Evolutionary conservation across 2,329 filamentous ascomycete species (phyloP), one percentile per base, ranked within the genome.

Genomic region (Fusarium algeriense): DNA sequence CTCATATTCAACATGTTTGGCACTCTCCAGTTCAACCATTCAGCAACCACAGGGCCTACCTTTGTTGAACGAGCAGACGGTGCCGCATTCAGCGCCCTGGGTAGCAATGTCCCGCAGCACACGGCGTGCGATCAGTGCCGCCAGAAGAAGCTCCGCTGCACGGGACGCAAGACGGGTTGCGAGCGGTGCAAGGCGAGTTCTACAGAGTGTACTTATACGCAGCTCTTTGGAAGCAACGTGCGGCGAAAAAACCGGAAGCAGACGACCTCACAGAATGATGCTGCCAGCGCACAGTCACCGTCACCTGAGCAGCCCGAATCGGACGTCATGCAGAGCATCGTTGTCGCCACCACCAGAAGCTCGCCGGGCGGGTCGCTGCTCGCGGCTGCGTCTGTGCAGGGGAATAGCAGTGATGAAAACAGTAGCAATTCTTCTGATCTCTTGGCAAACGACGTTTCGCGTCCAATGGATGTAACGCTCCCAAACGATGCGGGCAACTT

Each of bases 111-210:
- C 20, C 17, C 35, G 5, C 34, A 52, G 17, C 34, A 52, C 9
- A 37, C 34, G 5, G 20, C 48, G 7, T 52, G 34, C 12, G 46
- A 50, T 15, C 46, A 50, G 30, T 50, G 46, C 48, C 34, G 32
- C 17, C 48, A 52, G 48, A 52, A 52, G 48, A 52, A 52, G 17
- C 48, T 52, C 9, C 48, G 48, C 4, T 52, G 34, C 12, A n/a
- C 48, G 12, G 48, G 48, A 2, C 20, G 48, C 23, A 52, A 52
- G 17, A 52, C 34, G 7, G 48, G 20, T 4, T 52, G 34, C 10
- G 48, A 52, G 20, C 48, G 48, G 13, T 37, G 20, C 20, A 23
- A 37, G 5, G n/a, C 32, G 2, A 37, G 17, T 23, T 50, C 30
- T 19, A 50, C 48, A 19, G 32, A 50, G 15, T 50, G 48, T 20